A percentile compares a stretch with the other conserved stretches of the same genome.
These are phyloP conservation scores for Arabidopsis lyrata DNA, from an alignment of 441 rosid species.

Conservation along the genomic window DNA sequence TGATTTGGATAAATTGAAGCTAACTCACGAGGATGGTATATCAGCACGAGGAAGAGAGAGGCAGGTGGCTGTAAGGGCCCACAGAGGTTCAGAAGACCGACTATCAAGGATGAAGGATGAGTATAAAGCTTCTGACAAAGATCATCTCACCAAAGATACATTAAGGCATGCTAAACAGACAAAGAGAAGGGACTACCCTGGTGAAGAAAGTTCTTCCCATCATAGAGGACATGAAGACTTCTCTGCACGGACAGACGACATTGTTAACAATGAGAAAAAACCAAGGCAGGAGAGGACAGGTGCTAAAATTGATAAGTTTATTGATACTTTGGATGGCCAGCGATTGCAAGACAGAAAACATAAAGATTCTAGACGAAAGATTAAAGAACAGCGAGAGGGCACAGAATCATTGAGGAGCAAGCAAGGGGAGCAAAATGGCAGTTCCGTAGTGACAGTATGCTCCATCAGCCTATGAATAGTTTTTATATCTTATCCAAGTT, in stretches of 20 bases:
- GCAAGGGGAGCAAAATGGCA: slow-evolving; percentile 77
- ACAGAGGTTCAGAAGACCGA: slow-evolving; percentile 80
- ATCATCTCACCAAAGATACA: slow-evolving; percentile 68
- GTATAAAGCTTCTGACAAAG: slow-evolving; percentile 71
- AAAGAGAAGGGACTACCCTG: slow-evolving; percentile 74
- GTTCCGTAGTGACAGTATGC: slow-evolving; percentile 74
- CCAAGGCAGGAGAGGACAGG: slow-evolving; percentile 76
- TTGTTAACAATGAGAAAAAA: slow-evolving; percentile 67
- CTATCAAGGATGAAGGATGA: slow-evolving; percentile 69
- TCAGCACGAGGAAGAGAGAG: slow-evolving; percentile 78
- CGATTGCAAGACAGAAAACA: slow-evolving; percentile 71
- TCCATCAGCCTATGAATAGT: slow-evolving; percentile 43
- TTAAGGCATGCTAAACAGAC: slow-evolving; percentile 68
- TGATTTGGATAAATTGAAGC: slow-evolving; percentile 64
- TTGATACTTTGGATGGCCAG: slow-evolving; percentile 64
- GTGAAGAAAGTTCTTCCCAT: slow-evolving; percentile 68
- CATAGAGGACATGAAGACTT: slow-evolving; percentile 70
- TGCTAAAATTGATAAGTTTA: slow-evolving; percentile 61
- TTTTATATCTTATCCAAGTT: slow-evolving; percentile 30
- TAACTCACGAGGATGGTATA: slow-evolving; percentile 62
- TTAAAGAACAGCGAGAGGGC: slow-evolving; percentile 73
- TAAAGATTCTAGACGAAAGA: slow-evolving; percentile 70
- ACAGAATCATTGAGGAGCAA: slow-evolving; percentile 64
- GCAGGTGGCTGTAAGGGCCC: slow-evolving; percentile 60
- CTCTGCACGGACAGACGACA: slow-evolving; percentile 61